Evolutionary conservation across 2,329 filamentous ascomycete genomes (phyloP).

Genomic region (Paramyrothecium roridum): DNA sequence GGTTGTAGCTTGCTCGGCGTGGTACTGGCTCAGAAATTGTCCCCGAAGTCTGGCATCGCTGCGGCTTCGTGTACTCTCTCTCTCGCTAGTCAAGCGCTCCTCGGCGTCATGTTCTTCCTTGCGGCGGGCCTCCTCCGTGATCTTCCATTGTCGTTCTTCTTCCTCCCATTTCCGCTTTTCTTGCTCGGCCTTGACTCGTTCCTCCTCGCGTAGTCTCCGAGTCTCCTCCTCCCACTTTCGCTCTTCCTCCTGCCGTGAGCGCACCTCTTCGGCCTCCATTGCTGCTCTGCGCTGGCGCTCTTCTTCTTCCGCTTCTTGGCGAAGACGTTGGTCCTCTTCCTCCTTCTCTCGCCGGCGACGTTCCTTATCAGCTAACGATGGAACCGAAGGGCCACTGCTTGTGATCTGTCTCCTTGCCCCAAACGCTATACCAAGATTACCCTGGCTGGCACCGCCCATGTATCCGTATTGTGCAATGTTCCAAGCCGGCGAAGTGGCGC

Average conservation of each 20-base stretch:
- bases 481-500: conserved; percentile 83
- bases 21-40: conserved; percentile 85
- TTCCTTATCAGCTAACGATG: conserved; percentile 82
- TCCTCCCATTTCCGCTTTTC: conserved; percentile 76
- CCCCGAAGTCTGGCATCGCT: conserved; percentile 71
- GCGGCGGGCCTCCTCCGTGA: conserved; percentile 69
- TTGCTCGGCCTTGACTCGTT: conserved; percentile 59
- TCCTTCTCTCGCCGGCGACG: conserved; percentile 55
- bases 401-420: conserved; percentile 92
- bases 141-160: conserved; percentile 72
- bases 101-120: conserved; percentile 73
- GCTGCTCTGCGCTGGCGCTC: conserved; percentile 44
- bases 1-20: conserved; percentile 54
- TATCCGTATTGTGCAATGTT: conserved; percentile 99
- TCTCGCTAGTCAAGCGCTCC: conserved; percentile 63
- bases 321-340: conserved; percentile 58
- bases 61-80: conserved; percentile 56
- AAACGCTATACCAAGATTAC: conserved; percentile 90
- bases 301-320: conserved; percentile 50
- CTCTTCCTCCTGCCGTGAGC: conserved; percentile 60
- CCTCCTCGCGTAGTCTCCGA: conserved; percentile 53
- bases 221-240: conserved; percentile 65
- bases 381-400: conserved; percentile 72
- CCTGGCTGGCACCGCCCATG: conserved; percentile 95
- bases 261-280: conserved; percentile 57